phyloP scores from a whole-genome alignment of 164 flowering plant genomes.

The Tinospora cordifolia region DNA sequence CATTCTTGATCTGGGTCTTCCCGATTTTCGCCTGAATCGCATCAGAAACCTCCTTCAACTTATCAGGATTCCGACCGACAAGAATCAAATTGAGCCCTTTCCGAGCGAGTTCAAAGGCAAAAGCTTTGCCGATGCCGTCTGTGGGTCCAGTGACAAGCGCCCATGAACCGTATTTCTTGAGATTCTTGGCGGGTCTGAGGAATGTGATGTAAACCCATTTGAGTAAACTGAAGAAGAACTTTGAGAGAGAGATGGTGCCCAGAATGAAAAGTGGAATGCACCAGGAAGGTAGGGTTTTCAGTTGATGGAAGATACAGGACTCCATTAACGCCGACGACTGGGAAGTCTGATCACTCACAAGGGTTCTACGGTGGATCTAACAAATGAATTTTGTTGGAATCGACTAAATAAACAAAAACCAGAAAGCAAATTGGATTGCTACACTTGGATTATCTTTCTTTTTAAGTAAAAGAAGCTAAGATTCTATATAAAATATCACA shows the following conservation, averaged over 20 bases:
- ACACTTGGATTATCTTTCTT: background rate
- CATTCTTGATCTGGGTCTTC: constrained; percentile 47
- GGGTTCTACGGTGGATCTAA: background rate
- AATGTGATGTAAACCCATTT: constrained; percentile 61
- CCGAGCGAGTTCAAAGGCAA: constrained; percentile 73
- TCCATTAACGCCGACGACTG: constrained; percentile 3
- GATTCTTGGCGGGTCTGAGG: constrained; percentile 70
- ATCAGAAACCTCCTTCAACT: constrained; percentile 51
- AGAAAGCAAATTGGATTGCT: constrained; percentile 4
- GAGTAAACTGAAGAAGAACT: constrained; percentile 27
- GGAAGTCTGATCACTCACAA: too few species aligned
- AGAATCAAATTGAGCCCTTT: constrained; percentile 67
- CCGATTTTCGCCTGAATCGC: constrained; percentile 39
- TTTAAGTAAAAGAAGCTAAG: background rate
- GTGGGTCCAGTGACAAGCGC: constrained; percentile 87
- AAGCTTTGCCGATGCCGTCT: constrained; percentile 86
- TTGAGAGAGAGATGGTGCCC: constrained; percentile 37
- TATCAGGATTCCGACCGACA: constrained; percentile 68
- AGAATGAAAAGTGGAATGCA: constrained; percentile 34
- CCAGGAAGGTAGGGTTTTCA: constrained; percentile 38
- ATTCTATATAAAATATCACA: background rate
- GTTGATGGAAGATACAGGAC: constrained; percentile 15
- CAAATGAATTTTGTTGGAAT: constrained; percentile 6
- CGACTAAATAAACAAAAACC: constrained; percentile 7
- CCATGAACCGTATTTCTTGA: constrained; percentile 88